Base-by-base conservation (phyloP, 176 grass and related monocot species). In the Pontederia paniculata region DNA sequence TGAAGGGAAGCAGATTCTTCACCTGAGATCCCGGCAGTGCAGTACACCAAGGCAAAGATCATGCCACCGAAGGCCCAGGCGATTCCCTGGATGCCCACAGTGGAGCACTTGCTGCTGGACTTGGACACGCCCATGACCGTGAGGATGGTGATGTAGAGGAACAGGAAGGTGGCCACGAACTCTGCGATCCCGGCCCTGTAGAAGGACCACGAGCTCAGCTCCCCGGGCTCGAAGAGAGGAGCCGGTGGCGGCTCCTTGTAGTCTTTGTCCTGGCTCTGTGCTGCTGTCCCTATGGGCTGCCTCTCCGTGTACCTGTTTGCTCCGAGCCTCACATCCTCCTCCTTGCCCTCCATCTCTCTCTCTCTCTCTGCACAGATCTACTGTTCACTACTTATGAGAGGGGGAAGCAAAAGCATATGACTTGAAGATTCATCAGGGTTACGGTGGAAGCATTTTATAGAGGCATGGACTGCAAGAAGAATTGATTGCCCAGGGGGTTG, bases 211-310 rank as follows among this genome's bases (percentile, higher is more conserved):
- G n/a, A n/a, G n/a, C n/a, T n/a, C n/a, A n/a, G n/a, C n/a, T n/a
- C n/a, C n/a, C n/a, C n/a, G n/a, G n/a, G n/a, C n/a, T n/a, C n/a
- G n/a, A n/a, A n/a, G n/a, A n/a, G n/a, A n/a, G n/a, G n/a, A n/a
- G n/a, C n/a, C n/a, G n/a, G n/a, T n/a, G n/a, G n/a, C n/a, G n/a
- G n/a, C n/a, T n/a, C 62, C 62, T 50, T 66, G 63, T 66, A 66
- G 63, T 66, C 61, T 14, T 64, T 64, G 61, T 76, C 74, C 31
- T 61, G 71, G 48, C 55, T 54, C 48, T 82, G 79, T 0, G 79
- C 79, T 5, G 79, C 79, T 0, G 79, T 82, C 16, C 79, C 79
- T 14, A 82, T 77, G 9, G 79, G 73, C 54, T 82, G 79, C 67
- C 73, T 56, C 67, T 82, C 79, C 14, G 79, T 1, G 56, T 62